Conservation (phyloP, 1,284 basidiomycete species). For the Coniferiporia sulphurascens region DNA sequence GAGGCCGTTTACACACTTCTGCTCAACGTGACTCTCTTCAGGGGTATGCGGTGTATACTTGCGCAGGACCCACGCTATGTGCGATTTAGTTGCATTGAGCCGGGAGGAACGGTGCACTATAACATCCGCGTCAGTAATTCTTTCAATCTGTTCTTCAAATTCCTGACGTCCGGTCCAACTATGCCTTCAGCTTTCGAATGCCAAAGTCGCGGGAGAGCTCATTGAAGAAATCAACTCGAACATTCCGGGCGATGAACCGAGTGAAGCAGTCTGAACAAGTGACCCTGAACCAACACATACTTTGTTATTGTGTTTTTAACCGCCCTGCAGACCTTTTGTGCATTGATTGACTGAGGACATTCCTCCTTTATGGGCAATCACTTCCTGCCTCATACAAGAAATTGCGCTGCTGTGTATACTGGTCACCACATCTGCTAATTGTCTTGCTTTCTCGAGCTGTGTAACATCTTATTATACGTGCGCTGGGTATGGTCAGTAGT, state of each 20-base stretch:
- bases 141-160: constrained; percentile 19
- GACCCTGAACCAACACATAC: background rate
- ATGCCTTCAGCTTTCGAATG: constrained; percentile 28
- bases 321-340: background rate
- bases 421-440: constrained; percentile 7
- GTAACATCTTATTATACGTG: constrained; percentile 1
- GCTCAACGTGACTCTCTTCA: constrained; percentile 83
- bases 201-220: constrained; percentile 32
- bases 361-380: background rate
- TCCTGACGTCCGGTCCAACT: background rate
- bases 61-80: constrained; percentile 80
- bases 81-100: constrained; percentile 72
- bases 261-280: constrained; percentile 9
- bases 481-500: background rate
- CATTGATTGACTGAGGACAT: background rate
- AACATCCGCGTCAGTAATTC: constrained; percentile 63
- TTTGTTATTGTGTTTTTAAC: background rate
- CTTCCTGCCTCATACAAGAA: background rate
- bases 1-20: constrained; percentile 86
- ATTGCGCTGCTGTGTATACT: constrained; percentile 1
- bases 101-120: constrained; percentile 60
- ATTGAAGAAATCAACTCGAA: constrained; percentile 33
- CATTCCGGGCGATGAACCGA: constrained; percentile 26
- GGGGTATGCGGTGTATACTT: constrained; percentile 76
- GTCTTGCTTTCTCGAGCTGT: constrained; percentile 10